Conservation (phyloP, 495 filamentous ascomycete genomes). For the Massariosphaeria phaeospora region DNA sequence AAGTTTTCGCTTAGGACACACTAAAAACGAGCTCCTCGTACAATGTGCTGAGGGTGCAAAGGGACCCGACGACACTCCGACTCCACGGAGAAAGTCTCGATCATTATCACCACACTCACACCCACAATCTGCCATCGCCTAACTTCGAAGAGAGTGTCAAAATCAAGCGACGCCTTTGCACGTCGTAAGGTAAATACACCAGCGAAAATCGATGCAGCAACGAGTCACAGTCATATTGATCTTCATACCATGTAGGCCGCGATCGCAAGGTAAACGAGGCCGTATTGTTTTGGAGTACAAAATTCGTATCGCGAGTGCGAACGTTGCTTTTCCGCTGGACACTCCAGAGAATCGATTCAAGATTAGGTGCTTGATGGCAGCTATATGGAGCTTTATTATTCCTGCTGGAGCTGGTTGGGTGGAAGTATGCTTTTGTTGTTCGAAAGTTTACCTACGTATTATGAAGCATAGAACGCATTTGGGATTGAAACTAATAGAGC, state of each 20-base stretch:
- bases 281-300: constrained; percentile 24
- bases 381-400: no score
- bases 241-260: constrained; percentile 17
- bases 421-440: not conserved
- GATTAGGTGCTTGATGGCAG: no score
- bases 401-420: not conserved
- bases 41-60: no score
- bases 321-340: not conserved
- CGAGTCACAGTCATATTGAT: constrained; percentile 26
- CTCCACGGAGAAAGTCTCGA: no score
- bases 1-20: no score
- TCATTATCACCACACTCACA: no score
- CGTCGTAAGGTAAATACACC: constrained; percentile 30
- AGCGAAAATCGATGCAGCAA: constrained; percentile 28
- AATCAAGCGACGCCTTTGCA: constrained; percentile 30
- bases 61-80: no score
- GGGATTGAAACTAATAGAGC: not conserved
- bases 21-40: no score
- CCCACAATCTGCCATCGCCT: no score
- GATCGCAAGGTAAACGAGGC: constrained; percentile 15
- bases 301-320: constrained; percentile 3
- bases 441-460: not conserved
- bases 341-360: not conserved
- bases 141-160: constrained; percentile 18
- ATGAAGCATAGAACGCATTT: not conserved